Conservation (phyloP, 2,329 filamentous ascomycete species). For the Fusarium sp. region DNA sequence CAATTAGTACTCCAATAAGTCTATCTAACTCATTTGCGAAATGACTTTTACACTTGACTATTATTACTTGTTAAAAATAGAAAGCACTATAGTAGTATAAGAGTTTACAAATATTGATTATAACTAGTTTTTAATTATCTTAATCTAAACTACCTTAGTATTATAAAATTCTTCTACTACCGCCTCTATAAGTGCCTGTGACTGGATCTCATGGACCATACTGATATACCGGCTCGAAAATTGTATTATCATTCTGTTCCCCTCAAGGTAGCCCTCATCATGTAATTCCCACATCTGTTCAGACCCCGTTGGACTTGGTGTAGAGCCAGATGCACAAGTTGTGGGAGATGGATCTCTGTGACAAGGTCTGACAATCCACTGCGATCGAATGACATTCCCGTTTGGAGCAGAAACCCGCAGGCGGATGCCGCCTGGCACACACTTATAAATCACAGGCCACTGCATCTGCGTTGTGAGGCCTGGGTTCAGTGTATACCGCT, state of each 20-base stretch:
- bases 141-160: not conserved
- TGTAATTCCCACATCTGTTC: not conserved
- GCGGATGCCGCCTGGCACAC: not conserved
- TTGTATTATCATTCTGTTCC: not conserved
- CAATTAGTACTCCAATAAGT: too few species aligned
- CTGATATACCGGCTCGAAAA: not conserved
- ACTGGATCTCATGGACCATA: not conserved
- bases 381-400: not conserved
- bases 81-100: too few species aligned
- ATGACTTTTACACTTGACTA: too few species aligned
- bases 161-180: not conserved
- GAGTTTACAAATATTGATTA: too few species aligned
- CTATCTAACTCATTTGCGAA: too few species aligned
- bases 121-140: not conserved
- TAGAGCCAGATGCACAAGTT: not conserved
- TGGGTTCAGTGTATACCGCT: not conserved
- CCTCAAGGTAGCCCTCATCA: not conserved
- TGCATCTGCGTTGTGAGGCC: not conserved
- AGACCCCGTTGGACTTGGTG: not conserved
- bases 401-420: not conserved
- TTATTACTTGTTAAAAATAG: too few species aligned
- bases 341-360: not conserved
- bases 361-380: not conserved
- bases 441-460: not conserved
- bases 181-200: not conserved